A percentile compares a stretch with the other conserved stretches of the same genome.
phyloP scores from a whole-genome alignment of 495 filamentous ascomycete genomes.

The Recurvomyces mirabilis region DNA sequence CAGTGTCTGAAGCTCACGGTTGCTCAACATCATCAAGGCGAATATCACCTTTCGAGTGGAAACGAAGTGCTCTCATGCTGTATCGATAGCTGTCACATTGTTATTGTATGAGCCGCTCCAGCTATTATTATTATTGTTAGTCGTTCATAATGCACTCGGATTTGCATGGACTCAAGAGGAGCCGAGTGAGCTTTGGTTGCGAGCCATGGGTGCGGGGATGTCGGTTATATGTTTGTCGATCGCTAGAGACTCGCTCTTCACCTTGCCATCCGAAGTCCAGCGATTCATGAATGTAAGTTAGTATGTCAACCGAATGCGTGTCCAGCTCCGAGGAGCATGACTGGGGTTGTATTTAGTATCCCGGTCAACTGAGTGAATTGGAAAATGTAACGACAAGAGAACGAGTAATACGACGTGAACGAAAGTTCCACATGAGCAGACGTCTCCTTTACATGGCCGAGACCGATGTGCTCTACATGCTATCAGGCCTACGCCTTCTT shows the following conservation, averaged over 20 bases:
- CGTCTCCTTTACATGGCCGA: background rate
- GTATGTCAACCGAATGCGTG: background rate
- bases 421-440: background rate
- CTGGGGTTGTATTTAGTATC: no score
- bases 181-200: background rate
- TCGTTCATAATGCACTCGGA: background rate
- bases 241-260: background rate
- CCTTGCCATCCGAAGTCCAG: background rate
- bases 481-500: background rate
- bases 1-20: background rate
- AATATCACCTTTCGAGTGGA: conserved; percentile 1
- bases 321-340: background rate
- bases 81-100: background rate
- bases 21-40: background rate
- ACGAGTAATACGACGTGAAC: no score
- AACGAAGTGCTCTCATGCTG: conserved; percentile 2
- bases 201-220: background rate
- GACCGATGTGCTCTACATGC: background rate
- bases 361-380: no score
- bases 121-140: background rate
- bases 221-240: background rate
- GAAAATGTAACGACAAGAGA: no score
- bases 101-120: background rate
- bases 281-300: background rate
- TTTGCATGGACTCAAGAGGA: background rate